Base-by-base conservation (phyloP, 2,329 filamentous ascomycete genomes). In the Penicillium sp. region DNA sequence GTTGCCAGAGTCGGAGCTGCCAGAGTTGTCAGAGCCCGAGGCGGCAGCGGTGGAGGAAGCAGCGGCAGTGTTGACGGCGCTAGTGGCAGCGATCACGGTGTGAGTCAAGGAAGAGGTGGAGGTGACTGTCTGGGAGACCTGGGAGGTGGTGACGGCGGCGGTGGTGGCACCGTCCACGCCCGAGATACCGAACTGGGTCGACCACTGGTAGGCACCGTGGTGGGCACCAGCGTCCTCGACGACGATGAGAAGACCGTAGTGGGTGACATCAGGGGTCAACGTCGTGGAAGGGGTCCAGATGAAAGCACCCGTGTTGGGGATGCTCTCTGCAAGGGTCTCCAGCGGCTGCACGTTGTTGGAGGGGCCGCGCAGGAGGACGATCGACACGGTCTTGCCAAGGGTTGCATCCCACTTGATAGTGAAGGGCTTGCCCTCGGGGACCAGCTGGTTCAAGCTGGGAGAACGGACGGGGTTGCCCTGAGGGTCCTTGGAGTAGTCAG, bases 201-300 rank as follows among this genome's bases (percentile, higher is more conserved):
- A 77, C 68, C 75, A 81, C 64, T 84, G 81, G 75, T 80, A 84
- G 33, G 41, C 41, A 43, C 41, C 41, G 33, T 43, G 41, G 41
- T 62, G 77, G 67, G 63, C 33, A 36, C 80, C 78, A 53, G 73
- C 79, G 43, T 72, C 70, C 60, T 82, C 78, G 55, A 78, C 79
- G 56, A 84, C 78, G 58, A 85, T 67, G 64, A 82, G 73, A 61
- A 84, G 71, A 52, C 81, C 81, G 68, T 83, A 84, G 67, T 73
- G 76, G 57, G 72, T 74, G 53, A 62, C 63, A 52, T 77, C 75
- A 52, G 63, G 62, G 58, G 73, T 69, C 50, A 83, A 75, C 37
- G 62, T 53, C 46, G 72, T 63, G 51, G 69, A 59, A 37, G 78
- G 78, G 38, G 75, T 79, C 80, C 80, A 84, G 48, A 53, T 41